A percentile compares a stretch with the other conserved stretches of the same genome.
phyloP scores from a whole-genome alignment of 768 basidiomycete species.

The Tylopilus intermedius region DNA sequence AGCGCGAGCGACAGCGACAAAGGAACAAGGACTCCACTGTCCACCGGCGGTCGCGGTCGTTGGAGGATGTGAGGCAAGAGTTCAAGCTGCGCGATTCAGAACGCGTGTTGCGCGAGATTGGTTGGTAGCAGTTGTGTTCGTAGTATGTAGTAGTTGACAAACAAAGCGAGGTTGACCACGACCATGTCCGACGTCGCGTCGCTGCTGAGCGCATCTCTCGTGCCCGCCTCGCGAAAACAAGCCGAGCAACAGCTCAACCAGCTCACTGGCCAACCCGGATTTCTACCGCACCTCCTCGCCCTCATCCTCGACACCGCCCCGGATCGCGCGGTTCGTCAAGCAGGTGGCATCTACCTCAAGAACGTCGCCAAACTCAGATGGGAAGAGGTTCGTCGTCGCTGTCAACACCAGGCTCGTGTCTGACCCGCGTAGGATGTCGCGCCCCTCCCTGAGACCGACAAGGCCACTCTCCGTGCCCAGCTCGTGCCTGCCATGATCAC shows the following conservation, averaged over 20 bases:
- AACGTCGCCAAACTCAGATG: conserved; percentile 84
- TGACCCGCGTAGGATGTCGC: conserved; percentile 53
- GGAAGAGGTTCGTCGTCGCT: conserved; percentile 62
- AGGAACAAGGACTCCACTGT: neutral
- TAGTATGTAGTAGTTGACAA: no score
- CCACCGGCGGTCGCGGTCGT: no score
- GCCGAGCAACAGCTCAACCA: conserved; percentile 74
- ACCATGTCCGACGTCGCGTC: conserved; percentile 63
- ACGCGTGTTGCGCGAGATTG: conserved; percentile 16
- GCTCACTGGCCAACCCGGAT: conserved; percentile 69
- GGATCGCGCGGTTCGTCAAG: conserved; percentile 69
- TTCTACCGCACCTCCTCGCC: conserved; percentile 70
- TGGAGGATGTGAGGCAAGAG: neutral
- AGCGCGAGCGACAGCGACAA: conserved; percentile 13
- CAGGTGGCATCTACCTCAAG: conserved; percentile 89
- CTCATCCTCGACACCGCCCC: conserved; percentile 67
- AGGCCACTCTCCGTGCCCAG: conserved; percentile 62
- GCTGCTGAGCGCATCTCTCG: conserved; percentile 67
- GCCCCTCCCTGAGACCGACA: conserved; percentile 68
- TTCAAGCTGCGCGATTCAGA: conserved; percentile 21
- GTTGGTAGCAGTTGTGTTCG: conserved; percentile 11
- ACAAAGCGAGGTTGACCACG: neutral
- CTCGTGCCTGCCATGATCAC: conserved; percentile 91
- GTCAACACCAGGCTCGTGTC: neutral
- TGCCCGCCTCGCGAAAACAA: conserved; percentile 64